Base-by-base conservation (phyloP, 2,329 filamentous ascomycete genomes). In the Pseudogymnoascus sp. region DNA sequence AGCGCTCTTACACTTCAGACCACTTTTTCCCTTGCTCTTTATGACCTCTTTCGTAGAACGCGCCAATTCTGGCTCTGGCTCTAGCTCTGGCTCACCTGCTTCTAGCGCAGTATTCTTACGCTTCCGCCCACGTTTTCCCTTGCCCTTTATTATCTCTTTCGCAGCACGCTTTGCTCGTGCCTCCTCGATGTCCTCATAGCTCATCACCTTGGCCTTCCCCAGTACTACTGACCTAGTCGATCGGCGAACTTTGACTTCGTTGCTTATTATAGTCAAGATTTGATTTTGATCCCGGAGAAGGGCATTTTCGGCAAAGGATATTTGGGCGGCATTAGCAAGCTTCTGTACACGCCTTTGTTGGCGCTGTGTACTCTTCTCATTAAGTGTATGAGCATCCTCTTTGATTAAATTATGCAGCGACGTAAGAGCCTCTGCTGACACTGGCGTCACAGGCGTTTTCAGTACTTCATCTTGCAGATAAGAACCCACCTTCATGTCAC, bases 171-270 rank as follows among this genome's bases (percentile, higher is more conserved):
- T 63, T 34, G 63, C 67, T 67, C 66, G 66, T 67, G 67, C 66
- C 62, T 57, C 63, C 36, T 60, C 65, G 23, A 71, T 64, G 64
- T 77, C 69, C 51, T 75, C 70, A 65, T 79, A 80, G 16, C 70
- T 72, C 3, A 68, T 68, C 3, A 67, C 66, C 64, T 76, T 69
- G 1, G 61, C 67, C 60, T 63, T 67, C 8, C 63, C 65, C 60
- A 68, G 54, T 11, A 68, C 63, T 13, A 63, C 63, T 31, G 61
- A 66, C 63, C 60, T 65, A 0, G 65, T 67, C 23, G 60, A 66
- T 66, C 65, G 63, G 63, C 65, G 66, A 65, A 67, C 66, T 37
- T 68, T 68, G 37, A 63, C 63, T 65, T 68, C 63, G 41, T 68
- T 67, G 21, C 65, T 67, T 25, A 71, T 69, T 64, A 67, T 65